Percentiles rank a stretch among this genome's conserved stretches.
phyloP scores from a whole-genome alignment of 2,329 filamentous ascomycete species.

The Cladosporium sphaerospermum region DNA sequence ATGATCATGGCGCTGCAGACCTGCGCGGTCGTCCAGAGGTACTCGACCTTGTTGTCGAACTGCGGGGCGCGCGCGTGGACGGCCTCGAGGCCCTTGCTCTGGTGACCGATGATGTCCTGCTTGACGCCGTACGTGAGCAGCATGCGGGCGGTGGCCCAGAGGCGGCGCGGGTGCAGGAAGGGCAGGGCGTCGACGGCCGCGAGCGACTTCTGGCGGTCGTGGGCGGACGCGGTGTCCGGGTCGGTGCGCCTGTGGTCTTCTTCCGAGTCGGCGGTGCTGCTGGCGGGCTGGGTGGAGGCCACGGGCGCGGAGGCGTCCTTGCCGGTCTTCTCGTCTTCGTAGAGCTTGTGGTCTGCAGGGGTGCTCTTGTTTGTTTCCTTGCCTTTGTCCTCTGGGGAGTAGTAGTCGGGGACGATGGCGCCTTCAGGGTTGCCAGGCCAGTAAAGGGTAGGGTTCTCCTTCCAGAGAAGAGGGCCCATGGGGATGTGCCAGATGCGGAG shows the following conservation, averaged over 20 bases:
- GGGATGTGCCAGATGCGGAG: conserved; percentile 20
- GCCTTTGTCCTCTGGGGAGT: conserved; percentile 15
- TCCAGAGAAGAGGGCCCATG: conserved; percentile 22
- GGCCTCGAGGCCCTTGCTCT: conserved; percentile 45
- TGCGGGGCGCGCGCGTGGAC: conserved; percentile 51
- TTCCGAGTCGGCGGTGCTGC: not conserved
- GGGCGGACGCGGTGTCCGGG: not conserved
- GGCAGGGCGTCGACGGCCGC: conserved; percentile 6
- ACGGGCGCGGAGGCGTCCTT: not conserved
- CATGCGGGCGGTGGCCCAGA: conserved; percentile 4
- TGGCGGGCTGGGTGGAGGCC: not conserved
- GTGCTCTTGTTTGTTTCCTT: not conserved
- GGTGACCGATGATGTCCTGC: conserved; percentile 13
- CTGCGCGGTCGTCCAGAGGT: conserved; percentile 59
- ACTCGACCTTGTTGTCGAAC: conserved; percentile 56
- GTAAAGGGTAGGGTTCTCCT: conserved; percentile 20
- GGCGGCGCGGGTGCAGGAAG: conserved; percentile 8
- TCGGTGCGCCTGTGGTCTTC: not conserved
- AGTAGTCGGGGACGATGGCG: conserved; percentile 26
- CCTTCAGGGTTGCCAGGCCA: conserved; percentile 20
- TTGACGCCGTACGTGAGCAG: conserved; percentile 11
- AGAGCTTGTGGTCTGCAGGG: not conserved
- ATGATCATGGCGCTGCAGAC: conserved; percentile 61
- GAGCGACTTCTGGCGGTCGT: not conserved
- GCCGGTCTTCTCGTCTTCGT: not conserved